A percentile compares a stretch with the other conserved stretches of the same genome.
These are phyloP conservation scores for Cenchrus purpureus DNA, from an alignment of 176 grass and related monocot species.

Conservation along the genomic window DNA sequence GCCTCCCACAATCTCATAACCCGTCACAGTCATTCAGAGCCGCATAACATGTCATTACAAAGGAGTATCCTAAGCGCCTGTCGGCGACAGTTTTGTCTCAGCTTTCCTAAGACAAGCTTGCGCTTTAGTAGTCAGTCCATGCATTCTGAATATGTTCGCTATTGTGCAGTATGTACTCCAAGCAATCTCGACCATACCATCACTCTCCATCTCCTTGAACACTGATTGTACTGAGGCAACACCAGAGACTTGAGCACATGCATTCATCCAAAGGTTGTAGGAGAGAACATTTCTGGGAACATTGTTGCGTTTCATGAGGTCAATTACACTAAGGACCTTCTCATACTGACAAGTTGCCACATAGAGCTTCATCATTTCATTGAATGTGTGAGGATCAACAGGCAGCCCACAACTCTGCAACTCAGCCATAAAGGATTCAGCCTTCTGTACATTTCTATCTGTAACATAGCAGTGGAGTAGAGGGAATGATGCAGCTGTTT, in stretches of 20 bases:
- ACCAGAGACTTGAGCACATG: constrained; percentile 57
- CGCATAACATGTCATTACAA: constrained; percentile 87
- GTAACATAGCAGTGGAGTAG: constrained; percentile 82
- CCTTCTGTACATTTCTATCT: constrained; percentile 64
- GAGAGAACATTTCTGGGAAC: constrained; percentile 66
- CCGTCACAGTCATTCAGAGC: constrained; percentile 63
- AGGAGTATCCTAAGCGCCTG: constrained; percentile 64
- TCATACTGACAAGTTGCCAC: constrained; percentile 54
- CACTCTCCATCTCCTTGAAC: constrained; percentile 71
- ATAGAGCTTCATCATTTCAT: constrained; percentile 91
- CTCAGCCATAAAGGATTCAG: constrained; percentile 72
- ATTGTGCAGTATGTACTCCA: constrained; percentile 86
- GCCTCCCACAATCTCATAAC: constrained; percentile 72
- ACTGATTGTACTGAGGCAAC: constrained; percentile 51
- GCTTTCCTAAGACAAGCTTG: constrained; percentile 60
- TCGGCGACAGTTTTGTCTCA: constrained; percentile 71
- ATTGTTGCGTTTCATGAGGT: constrained; percentile 71
- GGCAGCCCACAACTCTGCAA: constrained; percentile 69
- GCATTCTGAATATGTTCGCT: constrained; percentile 65
- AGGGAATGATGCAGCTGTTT: constrained; percentile 70
- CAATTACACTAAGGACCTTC: constrained; percentile 58
- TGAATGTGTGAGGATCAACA: constrained; percentile 72
- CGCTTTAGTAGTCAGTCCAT: constrained; percentile 53
- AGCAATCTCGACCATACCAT: constrained; percentile 71
- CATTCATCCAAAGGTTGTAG: constrained; percentile 82